Evolutionary conservation across 2,329 filamentous ascomycete species (phyloP).

Genomic region (Fusarium piperis): DNA sequence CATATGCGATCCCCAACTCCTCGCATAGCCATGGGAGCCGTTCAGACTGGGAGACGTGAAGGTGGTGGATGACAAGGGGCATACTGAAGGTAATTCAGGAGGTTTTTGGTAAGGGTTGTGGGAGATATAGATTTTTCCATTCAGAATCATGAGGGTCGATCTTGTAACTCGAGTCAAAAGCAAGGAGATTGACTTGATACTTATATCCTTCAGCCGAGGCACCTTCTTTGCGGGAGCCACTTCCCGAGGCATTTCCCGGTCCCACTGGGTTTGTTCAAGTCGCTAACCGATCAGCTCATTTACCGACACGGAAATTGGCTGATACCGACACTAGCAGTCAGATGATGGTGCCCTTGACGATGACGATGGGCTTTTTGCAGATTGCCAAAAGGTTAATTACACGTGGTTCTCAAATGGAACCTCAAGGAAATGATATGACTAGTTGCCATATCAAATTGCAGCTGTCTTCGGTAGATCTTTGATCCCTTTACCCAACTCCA

Average conservation of each 20-base stretch:
- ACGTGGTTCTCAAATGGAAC: neutral
- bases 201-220: constrained; percentile 1
- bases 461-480: neutral
- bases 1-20: constrained; percentile 67
- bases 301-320: constrained; percentile 4
- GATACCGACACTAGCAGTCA: neutral
- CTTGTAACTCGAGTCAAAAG: neutral
- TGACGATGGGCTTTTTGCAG: neutral
- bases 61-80: constrained; percentile 60
- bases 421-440: neutral
- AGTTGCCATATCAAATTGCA: neutral
- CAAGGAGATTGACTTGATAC: neutral
- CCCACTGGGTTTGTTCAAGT: neutral
- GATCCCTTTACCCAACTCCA: neutral
- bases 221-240: neutral
- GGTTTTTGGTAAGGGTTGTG: neutral
- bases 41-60: constrained; percentile 69
- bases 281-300: constrained; percentile 1
- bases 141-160: too few species aligned
- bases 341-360: neutral
- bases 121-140: neutral
- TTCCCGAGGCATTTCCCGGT: constrained; percentile 16
- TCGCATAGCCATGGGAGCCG: constrained; percentile 73
- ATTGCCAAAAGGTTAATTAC: neutral
- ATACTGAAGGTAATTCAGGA: neutral